These are phyloP conservation scores for Asterophora lycoperdoides DNA, from an alignment of 768 basidiomycete genomes.

Conservation along the genomic window DNA sequence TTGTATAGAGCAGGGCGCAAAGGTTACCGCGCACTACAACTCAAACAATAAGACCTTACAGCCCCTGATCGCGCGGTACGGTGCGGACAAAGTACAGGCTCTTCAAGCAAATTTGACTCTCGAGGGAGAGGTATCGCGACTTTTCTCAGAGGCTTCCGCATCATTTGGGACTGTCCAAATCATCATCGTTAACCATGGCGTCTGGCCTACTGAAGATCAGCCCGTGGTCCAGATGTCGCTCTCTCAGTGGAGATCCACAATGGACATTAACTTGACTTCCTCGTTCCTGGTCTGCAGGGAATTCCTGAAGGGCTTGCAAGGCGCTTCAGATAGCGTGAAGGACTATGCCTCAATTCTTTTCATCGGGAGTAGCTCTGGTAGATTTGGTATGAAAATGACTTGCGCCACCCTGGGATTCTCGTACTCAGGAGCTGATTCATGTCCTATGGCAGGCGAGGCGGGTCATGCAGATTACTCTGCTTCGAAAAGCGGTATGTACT, in stretches of 20 bases:
- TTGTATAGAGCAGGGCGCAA: conserved; percentile 59
- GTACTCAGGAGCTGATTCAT: neutral
- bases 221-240: conserved; percentile 56
- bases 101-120: conserved; percentile 56
- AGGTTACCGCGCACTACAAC: conserved; percentile 71
- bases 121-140: conserved; percentile 46
- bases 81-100: conserved; percentile 28
- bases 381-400: conserved; percentile 42
- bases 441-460: conserved; percentile 38
- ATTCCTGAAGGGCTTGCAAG: conserved; percentile 48
- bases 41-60: conserved; percentile 41
- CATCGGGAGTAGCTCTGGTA: conserved; percentile 69
- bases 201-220: conserved; percentile 41
- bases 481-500: conserved; percentile 57
- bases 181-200: conserved; percentile 58
- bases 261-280: conserved; percentile 61
- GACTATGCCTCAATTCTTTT: conserved; percentile 58
- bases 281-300: conserved; percentile 65
- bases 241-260: conserved; percentile 57
- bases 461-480: conserved; percentile 65
- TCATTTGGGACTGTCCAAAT: conserved; percentile 53
- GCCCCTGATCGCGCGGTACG: conserved; percentile 35
- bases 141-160: conserved; percentile 42
- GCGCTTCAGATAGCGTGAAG: conserved; percentile 35
- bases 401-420: neutral